These are phyloP conservation scores for Suhomyces sp. DNA, from an alignment of 805 yeast species.

Conservation along the genomic window DNA sequence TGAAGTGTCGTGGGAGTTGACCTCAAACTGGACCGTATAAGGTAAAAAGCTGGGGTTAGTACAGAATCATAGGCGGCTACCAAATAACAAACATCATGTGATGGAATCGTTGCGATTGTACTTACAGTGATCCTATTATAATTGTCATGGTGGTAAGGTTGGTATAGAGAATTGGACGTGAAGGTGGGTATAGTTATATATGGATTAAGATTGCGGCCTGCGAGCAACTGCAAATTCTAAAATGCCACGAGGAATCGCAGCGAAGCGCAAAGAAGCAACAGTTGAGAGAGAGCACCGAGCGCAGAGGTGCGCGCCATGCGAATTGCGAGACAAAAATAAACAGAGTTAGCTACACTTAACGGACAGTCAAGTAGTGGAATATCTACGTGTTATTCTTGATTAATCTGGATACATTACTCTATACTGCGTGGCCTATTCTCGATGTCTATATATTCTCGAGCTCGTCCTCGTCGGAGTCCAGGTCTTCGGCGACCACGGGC, in stretches of 20 bases:
- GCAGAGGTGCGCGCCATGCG: not conserved
- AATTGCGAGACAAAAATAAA: not conserved
- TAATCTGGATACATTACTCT: too few species aligned
- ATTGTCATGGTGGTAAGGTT: slow-evolving; percentile 48
- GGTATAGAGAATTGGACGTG: not conserved
- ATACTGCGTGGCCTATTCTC: not conserved
- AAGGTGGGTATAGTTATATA: not conserved
- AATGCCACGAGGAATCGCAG: not conserved
- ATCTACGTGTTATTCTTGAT: too few species aligned
- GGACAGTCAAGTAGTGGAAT: too few species aligned
- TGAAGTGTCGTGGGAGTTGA: slow-evolving; percentile 18
- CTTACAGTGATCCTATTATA: slow-evolving; percentile 67
- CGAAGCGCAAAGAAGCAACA: not conserved
- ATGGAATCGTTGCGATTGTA: slow-evolving; percentile 12
- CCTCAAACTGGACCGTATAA: slow-evolving; percentile 67
- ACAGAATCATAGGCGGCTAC: not conserved
- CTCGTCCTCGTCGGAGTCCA: slow-evolving; percentile 10
- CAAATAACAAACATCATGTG: not conserved
- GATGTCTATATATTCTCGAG: slow-evolving; percentile 7
- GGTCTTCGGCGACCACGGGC: not conserved
- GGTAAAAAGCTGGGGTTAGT: slow-evolving; percentile 56
- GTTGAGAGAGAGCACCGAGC: not conserved
- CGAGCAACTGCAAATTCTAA: not conserved
- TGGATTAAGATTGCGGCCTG: not conserved
- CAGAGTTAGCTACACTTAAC: not conserved